Evolutionary conservation across 208 protist genomes (phyloP), one percentile per base, ranked within the genome.

Genomic region (Leishmania mexicana): DNA sequence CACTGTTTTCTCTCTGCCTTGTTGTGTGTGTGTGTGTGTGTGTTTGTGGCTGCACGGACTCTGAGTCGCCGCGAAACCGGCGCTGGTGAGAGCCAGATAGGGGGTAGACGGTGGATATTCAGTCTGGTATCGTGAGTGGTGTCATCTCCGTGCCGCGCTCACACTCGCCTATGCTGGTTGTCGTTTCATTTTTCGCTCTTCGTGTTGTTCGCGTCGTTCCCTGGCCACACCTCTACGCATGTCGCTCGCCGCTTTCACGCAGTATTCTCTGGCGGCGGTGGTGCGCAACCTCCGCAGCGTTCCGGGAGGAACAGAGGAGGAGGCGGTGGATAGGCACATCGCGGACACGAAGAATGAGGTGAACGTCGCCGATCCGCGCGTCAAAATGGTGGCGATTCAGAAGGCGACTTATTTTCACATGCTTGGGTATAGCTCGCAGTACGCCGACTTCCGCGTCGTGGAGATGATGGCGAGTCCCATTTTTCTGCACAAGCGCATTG

Each of bases 381-480:
- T 98, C 13, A 99, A 99, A 81, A 95, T 98, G 28, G 87, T 87
- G 1, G 99, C 99, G 5, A 89, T 99, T 31, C 93, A 99, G 82
- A 99, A 99, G 89, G 92, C 99, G 13, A 98, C 93, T 24, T 99
- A 99, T 86, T 95, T 99, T 62, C 93, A 99, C 83, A 99, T 99
- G 98, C 86, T 99, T 4, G 99, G 99, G 54, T 99, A 99, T 90
- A 96, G 96, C 83, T 97, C 99, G 31, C 90, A 83, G 58, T 99
- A 98, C 92, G 99, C 98, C 0, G 85, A 97, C 47, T 99, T 99
- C 81, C 93, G 98, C 81, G 93, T 99, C 45, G 90, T 99, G 6
- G 98, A 99, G 86, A 92, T 99, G 15, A 99, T 99, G 98, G 92
- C 90, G 15, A 91, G 95, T 74, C 80, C 89, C 28, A 62, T 83